A percentile compares a stretch with the other conserved stretches of the same genome.
These are phyloP conservation scores for Leptographium radiaticola DNA, from an alignment of 2,329 filamentous ascomycete genomes.

Conservation along the genomic window DNA sequence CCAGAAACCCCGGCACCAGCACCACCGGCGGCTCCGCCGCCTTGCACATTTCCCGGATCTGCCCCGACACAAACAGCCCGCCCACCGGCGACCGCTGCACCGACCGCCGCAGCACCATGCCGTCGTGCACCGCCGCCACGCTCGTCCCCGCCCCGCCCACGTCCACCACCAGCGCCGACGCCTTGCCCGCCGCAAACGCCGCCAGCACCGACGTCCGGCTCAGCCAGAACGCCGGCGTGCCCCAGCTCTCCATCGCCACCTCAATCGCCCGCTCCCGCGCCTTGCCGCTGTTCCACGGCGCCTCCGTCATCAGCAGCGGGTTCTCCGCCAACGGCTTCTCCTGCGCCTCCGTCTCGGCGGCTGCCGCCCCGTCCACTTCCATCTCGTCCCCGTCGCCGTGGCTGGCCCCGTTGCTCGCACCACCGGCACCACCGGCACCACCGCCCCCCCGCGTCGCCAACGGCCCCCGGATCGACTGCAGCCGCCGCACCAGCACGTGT, in stretches of 20 bases:
- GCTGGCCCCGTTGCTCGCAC: constrained; percentile 51
- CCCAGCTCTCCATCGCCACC: constrained; percentile 95
- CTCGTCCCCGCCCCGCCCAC: constrained; percentile 80
- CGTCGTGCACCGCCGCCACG: constrained; percentile 85
- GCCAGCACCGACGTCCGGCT: constrained; percentile 80
- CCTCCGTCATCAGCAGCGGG: constrained; percentile 85
- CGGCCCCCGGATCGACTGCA: constrained; percentile 55
- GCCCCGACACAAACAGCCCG: constrained; percentile 79
- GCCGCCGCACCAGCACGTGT: constrained; percentile 74
- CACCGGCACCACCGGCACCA: no score
- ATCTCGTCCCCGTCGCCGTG: constrained; percentile 43
- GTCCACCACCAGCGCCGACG: constrained; percentile 84
- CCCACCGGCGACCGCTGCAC: constrained; percentile 75
- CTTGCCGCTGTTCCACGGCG: constrained; percentile 82
- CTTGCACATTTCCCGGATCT: constrained; percentile 70
- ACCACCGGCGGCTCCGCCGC: constrained; percentile 49
- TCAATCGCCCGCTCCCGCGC: constrained; percentile 89
- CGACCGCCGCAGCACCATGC: constrained; percentile 83
- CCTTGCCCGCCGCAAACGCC: constrained; percentile 85
- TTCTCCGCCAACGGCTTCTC: constrained; percentile 77
- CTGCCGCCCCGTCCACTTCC: constrained; percentile 41
- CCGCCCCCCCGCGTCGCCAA: background rate
- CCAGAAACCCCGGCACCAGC: constrained; percentile 65
- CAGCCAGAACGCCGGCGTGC: constrained; percentile 86
- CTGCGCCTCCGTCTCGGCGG: constrained; percentile 40